Conservation (phyloP, 2,329 filamentous ascomycete genomes). For the Epichloe amarillans region DNA sequence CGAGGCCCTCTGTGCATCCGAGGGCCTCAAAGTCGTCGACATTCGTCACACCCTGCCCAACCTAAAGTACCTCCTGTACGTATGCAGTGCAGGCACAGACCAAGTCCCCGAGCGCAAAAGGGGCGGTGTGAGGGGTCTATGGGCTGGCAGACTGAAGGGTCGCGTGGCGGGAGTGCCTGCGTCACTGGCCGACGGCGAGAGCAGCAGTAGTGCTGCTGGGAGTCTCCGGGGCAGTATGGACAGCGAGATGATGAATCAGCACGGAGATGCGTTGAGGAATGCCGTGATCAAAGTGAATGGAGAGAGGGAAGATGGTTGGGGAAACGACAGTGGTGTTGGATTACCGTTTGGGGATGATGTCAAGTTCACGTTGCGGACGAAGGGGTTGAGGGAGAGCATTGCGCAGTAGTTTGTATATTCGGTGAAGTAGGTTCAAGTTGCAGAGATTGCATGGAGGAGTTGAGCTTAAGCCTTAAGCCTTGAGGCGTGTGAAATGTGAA, state of each 20-base stretch:
- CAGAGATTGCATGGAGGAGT: too few relatives aligned
- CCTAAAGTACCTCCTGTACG: slow-evolving; percentile 81
- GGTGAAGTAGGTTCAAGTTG: neutral
- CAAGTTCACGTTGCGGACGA: slow-evolving; percentile 40
- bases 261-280: slow-evolving; percentile 24
- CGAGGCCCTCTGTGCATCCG: slow-evolving; percentile 50
- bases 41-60: slow-evolving; percentile 88
- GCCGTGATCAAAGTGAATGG: slow-evolving; percentile 17
- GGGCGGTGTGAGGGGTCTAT: slow-evolving; percentile 46
- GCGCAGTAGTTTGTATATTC: slow-evolving; percentile 2
- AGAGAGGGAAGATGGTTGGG: slow-evolving; percentile 5
- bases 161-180: slow-evolving; percentile 14
- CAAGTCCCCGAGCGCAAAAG: slow-evolving; percentile 48
- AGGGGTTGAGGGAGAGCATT: slow-evolving; percentile 38
- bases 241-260: slow-evolving; percentile 26
- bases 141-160: slow-evolving; percentile 33
- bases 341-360: slow-evolving; percentile 33
- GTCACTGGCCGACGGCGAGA: slow-evolving; percentile 20
- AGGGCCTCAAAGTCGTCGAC: slow-evolving; percentile 71
- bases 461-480: too few relatives aligned
- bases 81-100: slow-evolving; percentile 66
- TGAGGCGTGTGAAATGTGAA: too few relatives aligned
- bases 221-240: slow-evolving; percentile 31
- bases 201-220: slow-evolving; percentile 23
- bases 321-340: slow-evolving; percentile 14